These are phyloP conservation scores for Aotearoamyces nothofagi DNA, from an alignment of 2,329 filamentous ascomycete genomes.

Conservation along the genomic window DNA sequence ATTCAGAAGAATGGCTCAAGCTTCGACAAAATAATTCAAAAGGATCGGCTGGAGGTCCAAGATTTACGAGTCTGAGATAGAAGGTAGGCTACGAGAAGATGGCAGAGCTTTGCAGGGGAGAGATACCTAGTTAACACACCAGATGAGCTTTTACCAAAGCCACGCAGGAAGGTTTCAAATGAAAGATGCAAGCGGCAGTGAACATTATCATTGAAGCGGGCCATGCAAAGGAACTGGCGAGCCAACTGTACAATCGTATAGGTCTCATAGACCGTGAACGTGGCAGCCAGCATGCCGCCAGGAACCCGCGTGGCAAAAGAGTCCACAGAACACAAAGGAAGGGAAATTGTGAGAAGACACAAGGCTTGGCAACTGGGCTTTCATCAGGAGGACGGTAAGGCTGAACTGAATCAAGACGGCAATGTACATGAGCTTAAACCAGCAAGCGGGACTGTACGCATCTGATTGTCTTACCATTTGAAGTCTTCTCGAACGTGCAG, in stretches of 20 bases:
- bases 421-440: too few species aligned
- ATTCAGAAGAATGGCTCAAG: conserved; percentile 26
- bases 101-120: conserved; percentile 33
- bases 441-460: too few species aligned
- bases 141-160: conserved; percentile 33
- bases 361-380: not conserved
- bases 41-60: conserved; percentile 12
- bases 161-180: conserved; percentile 32
- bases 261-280: conserved; percentile 1
- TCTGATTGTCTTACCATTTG: too few species aligned
- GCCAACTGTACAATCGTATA: conserved; percentile 3
- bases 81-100: conserved; percentile 39
- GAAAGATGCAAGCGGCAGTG: conserved; percentile 31
- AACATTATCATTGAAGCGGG: conserved; percentile 40
- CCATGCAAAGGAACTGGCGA: conserved; percentile 23
- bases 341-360: not conserved
- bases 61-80: conserved; percentile 34
- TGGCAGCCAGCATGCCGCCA: conserved; percentile 5
- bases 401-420: too few species aligned
- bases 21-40: conserved; percentile 24
- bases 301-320: conserved; percentile 19
- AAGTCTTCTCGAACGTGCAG: too few species aligned
- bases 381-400: too few species aligned
- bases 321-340: conserved; percentile 14
- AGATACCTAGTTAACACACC: conserved; percentile 34